A percentile compares a stretch with the other conserved stretches of the same genome.
phyloP scores from a whole-genome alignment of 139 green algal genomes.

The Closterium sp. region DNA sequence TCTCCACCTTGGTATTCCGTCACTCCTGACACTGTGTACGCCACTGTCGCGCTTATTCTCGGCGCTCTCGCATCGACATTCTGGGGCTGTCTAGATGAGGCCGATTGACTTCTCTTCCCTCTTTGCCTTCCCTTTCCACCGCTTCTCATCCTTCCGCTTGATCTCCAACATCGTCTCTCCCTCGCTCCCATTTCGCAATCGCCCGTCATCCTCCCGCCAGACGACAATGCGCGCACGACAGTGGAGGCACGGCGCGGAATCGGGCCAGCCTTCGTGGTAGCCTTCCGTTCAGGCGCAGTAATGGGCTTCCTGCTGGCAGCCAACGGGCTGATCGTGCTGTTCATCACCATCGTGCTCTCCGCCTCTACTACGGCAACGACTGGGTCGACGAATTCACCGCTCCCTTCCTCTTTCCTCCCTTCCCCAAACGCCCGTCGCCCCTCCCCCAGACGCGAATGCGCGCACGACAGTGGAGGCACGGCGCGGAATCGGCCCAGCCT shows the following conservation, averaged over 20 bases:
- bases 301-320: slow-evolving; percentile 91
- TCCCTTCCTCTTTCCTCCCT: neutral
- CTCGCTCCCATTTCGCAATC: neutral
- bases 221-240: slow-evolving; percentile 89
- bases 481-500: slow-evolving; percentile 89
- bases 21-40: too few relatives aligned
- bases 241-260: slow-evolving; percentile 92
- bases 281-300: slow-evolving; percentile 93
- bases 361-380: slow-evolving; percentile 78
- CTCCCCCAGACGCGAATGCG: slow-evolving; percentile 85
- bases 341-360: slow-evolving; percentile 34
- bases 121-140: neutral
- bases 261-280: slow-evolving; percentile 88
- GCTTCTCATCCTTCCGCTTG: slow-evolving; percentile 46
- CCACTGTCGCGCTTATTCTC: slow-evolving; percentile 50
- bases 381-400: slow-evolving; percentile 66
- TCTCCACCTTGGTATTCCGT: too few relatives aligned
- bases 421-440: slow-evolving; percentile 49
- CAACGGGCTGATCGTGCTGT: slow-evolving; percentile 52
- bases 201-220: slow-evolving; percentile 62
- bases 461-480: slow-evolving; percentile 86
- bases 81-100: slow-evolving; percentile 57
- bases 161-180: too few relatives aligned
- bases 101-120: neutral
- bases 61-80: slow-evolving; percentile 80